Evolutionary conservation across 441 rosid species (phyloP).

Genomic region (Breynia disticha): DNA sequence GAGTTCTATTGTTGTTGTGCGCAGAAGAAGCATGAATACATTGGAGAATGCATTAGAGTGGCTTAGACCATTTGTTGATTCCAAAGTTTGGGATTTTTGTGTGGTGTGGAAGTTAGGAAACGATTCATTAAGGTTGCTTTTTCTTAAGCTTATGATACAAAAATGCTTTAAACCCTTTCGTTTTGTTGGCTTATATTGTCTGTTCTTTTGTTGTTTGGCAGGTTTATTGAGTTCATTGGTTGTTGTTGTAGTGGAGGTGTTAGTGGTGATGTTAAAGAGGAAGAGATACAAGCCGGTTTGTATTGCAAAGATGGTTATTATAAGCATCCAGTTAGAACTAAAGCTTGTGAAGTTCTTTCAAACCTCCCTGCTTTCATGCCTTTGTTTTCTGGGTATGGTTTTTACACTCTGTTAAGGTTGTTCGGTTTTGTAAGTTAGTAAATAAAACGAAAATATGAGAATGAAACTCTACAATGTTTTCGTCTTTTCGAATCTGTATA

Average conservation of each 20-base stretch:
- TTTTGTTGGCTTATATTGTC: too few relatives aligned
- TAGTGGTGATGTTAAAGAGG: slow-evolving; percentile 8
- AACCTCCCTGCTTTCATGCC: slow-evolving; percentile 43
- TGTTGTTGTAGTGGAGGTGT: slow-evolving; percentile 61
- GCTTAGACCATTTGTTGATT: slow-evolving; percentile 65
- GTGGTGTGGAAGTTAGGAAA: slow-evolving; percentile 77
- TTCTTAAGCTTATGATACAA: background rate
- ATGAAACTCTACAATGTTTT: slow-evolving; percentile 33
- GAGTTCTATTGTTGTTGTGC: background rate
- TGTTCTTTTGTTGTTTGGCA: slow-evolving; percentile 10
- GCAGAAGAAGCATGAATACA: slow-evolving; percentile 29
- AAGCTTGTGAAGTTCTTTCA: slow-evolving; percentile 68
- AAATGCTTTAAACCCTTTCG: too few relatives aligned
- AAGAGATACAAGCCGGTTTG: slow-evolving; percentile 11
- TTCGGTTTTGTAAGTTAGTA: too few relatives aligned
- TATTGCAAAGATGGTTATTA: slow-evolving; percentile 50
- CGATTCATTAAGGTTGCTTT: slow-evolving; percentile 52
- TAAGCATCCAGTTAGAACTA: slow-evolving; percentile 36
- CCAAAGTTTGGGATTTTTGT: slow-evolving; percentile 60
- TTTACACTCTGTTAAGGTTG: too few relatives aligned
- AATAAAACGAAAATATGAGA: background rate
- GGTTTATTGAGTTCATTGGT: slow-evolving; percentile 78
- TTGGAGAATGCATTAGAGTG: slow-evolving; percentile 39
- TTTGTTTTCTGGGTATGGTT: slow-evolving; percentile 63
- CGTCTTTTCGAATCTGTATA: slow-evolving; percentile 51